Evolutionary conservation across 305 asterid genomes (phyloP).

Genomic region (Ilex paraguariensis): DNA sequence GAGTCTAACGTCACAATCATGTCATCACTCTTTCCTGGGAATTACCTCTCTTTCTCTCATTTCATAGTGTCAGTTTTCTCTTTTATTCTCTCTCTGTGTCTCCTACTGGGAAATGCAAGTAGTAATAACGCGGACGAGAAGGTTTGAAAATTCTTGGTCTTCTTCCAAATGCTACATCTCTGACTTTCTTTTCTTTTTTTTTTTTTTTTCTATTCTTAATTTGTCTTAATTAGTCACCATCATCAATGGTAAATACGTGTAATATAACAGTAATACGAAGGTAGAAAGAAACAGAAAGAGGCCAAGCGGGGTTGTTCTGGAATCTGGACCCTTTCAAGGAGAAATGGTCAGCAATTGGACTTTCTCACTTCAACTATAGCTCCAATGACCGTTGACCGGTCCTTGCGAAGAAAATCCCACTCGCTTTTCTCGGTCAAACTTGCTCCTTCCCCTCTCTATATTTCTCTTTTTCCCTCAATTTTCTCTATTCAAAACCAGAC

Average conservation of each 20-base stretch:
- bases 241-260: neutral
- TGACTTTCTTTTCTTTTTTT: slow-evolving; percentile 6
- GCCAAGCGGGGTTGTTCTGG: no score
- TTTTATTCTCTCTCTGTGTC: no score
- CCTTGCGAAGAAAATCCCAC: slow-evolving; percentile 19
- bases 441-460: slow-evolving; percentile 11
- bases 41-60: no score
- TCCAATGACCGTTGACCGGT: slow-evolving; percentile 44
- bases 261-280: no score
- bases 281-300: no score
- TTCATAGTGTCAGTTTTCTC: no score
- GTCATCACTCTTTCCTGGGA: no score
- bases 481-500: slow-evolving; percentile 8
- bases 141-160: slow-evolving; percentile 35
- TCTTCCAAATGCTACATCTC: slow-evolving; percentile 7
- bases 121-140: slow-evolving; percentile 24
- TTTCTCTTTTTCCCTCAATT: slow-evolving; percentile 17
- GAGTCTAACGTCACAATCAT: no score
- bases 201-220: neutral
- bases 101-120: neutral
- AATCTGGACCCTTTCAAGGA: neutral
- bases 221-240: slow-evolving; percentile 8
- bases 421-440: slow-evolving; percentile 30
- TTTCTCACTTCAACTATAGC: slow-evolving; percentile 13
- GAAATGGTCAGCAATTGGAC: slow-evolving; percentile 42